A percentile compares a stretch with the other conserved stretches of the same genome.
Evolutionary conservation across 306 rosid species (phyloP).

Genomic region (Prunus mira): DNA sequence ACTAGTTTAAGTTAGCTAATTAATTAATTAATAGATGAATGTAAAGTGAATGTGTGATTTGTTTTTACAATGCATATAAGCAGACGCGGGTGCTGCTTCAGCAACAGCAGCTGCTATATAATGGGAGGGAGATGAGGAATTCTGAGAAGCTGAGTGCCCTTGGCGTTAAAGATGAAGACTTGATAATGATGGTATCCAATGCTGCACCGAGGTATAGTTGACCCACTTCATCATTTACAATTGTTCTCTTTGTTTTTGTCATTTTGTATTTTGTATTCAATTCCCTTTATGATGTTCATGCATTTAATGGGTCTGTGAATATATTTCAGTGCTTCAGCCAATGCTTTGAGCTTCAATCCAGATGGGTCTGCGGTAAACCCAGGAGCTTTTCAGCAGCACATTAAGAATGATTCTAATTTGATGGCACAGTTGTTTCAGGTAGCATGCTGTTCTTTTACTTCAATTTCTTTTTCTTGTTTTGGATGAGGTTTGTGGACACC

Average conservation of each 20-base stretch:
- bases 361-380: slow-evolving; percentile 96
- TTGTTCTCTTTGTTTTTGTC: neutral
- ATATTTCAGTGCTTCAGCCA: slow-evolving; percentile 60
- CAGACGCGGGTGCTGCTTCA: slow-evolving; percentile 82
- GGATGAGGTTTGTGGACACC: slow-evolving; percentile 2
- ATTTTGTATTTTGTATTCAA: neutral
- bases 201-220: slow-evolving; percentile 51
- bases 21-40: neutral
- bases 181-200: slow-evolving; percentile 77
- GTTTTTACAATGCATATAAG: slow-evolving; percentile 24
- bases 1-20: neutral
- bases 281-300: neutral
- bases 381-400: slow-evolving; percentile 81
- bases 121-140: slow-evolving; percentile 76
- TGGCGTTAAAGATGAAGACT: slow-evolving; percentile 90
- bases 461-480: slow-evolving; percentile 9
- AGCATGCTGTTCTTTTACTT: slow-evolving; percentile 16
- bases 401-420: slow-evolving; percentile 65
- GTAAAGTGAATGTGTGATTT: neutral
- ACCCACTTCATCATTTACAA: neutral
- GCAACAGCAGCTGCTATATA: slow-evolving; percentile 78
- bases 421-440: slow-evolving; percentile 84
- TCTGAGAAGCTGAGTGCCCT: slow-evolving; percentile 65
- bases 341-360: slow-evolving; percentile 61
- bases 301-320: neutral